A percentile compares a stretch with the other conserved stretches of the same genome.
phyloP scores from a whole-genome alignment of 768 basidiomycete genomes.

The Mycena venus region DNA sequence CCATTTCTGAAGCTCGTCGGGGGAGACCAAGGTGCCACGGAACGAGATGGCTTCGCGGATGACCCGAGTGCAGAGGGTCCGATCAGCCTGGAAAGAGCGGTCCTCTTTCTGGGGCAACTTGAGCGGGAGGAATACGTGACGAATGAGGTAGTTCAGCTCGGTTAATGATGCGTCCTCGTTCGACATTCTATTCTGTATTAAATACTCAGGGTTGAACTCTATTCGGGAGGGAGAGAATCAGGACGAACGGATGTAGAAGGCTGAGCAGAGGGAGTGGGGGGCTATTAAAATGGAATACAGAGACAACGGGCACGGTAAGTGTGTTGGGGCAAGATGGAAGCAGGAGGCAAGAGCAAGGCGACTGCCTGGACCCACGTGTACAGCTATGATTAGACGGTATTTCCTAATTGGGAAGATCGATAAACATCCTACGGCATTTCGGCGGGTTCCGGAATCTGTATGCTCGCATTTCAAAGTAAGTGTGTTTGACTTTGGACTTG shows the following conservation, averaged over 20 bases:
- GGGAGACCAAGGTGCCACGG: slow-evolving; percentile 28
- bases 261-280: background rate
- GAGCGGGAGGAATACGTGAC: slow-evolving; percentile 59
- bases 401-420: background rate
- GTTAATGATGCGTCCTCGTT: slow-evolving; percentile 34
- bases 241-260: background rate
- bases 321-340: background rate
- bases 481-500: too few species aligned
- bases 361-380: background rate
- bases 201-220: background rate
- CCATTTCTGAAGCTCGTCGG: slow-evolving; percentile 42
- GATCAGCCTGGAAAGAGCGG: slow-evolving; percentile 38
- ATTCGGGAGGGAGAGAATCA: background rate
- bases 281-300: background rate
- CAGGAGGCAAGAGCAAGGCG: background rate
- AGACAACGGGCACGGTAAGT: background rate
- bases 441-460: too few species aligned
- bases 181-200: background rate
- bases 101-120: slow-evolving; percentile 55
- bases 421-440: background rate
- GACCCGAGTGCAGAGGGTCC: slow-evolving; percentile 40
- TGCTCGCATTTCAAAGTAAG: too few species aligned
- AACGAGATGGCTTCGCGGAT: slow-evolving; percentile 29
- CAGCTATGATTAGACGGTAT: background rate
- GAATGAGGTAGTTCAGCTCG: slow-evolving; percentile 47